These are phyloP conservation scores for Thelephora terrestris DNA, from an alignment of 1,284 basidiomycete genomes.

Conservation along the genomic window DNA sequence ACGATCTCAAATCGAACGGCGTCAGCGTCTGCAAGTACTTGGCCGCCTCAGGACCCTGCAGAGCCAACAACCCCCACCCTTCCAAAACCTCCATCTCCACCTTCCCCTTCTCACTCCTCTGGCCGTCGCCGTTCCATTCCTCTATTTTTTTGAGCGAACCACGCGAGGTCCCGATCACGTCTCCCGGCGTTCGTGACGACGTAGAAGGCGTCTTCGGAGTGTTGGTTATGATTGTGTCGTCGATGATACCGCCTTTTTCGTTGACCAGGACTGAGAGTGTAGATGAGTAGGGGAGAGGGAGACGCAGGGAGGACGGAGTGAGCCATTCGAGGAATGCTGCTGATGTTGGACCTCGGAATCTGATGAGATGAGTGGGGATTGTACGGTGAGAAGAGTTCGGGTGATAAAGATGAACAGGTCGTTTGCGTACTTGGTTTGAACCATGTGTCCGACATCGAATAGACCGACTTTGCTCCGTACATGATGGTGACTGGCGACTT, in stretches of 20 bases:
- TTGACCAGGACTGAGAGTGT: conserved; percentile 88
- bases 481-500: conserved; percentile 89
- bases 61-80: conserved; percentile 80
- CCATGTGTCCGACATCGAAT: conserved; percentile 99
- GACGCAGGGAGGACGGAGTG: conserved; percentile 71
- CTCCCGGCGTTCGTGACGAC: conserved; percentile 96
- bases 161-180: conserved; percentile 70
- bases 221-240: conserved; percentile 85
- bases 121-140: conserved; percentile 63
- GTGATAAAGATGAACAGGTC: conserved; percentile 3
- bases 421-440: conserved; percentile 61
- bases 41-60: conserved; percentile 87
- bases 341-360: conserved; percentile 66
- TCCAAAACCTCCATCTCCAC: conserved; percentile 81
- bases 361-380: conserved; percentile 16
- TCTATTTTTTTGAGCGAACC: conserved; percentile 64
- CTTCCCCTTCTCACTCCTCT: conserved; percentile 36
- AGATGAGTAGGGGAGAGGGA: conserved; percentile 61
- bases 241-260: conserved; percentile 87
- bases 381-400: conserved; percentile 1
- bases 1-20: conserved; percentile 56
- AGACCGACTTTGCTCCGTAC: conserved; percentile 79
- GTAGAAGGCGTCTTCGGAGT: conserved; percentile 75
- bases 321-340: conserved; percentile 79
- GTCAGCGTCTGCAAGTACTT: conserved; percentile 70